Base-by-base conservation (phyloP, 2,329 filamentous ascomycete species). In the Tolypocladium inflatum region DNA sequence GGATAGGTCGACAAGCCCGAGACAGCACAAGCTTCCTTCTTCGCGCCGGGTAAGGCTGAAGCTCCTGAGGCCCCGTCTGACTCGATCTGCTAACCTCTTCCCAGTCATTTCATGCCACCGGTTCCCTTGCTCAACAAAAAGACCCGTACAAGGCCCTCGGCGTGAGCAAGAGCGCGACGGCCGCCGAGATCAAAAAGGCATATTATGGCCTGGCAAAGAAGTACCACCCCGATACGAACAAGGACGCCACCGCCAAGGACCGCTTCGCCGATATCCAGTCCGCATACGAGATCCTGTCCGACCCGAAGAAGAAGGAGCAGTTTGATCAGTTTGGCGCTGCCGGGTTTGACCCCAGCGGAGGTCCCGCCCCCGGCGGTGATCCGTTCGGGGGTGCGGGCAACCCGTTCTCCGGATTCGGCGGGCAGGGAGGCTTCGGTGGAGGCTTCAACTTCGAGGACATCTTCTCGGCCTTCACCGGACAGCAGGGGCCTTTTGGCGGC, bases 161-260 rank as follows among this genome's bases (percentile, higher is more conserved):
- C 17, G 90, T 99, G 37, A 79, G 79, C 67, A 96, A 93, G 72
- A 81, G 75, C 61, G 90, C 94, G n/a, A 86, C 90, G 1, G 78
- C 91, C 3, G 79, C 85, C 60, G 93, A 97, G 41, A 97, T 99
- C 71, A 99, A 99, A 73, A 97, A 97, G 73, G 92, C 94, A 3
- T 99, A 99, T 78, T 99, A 99, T 71, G 90, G 92, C 55, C 80
- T 97, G 59, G 94, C 94, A 23, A 99, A 99, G 75, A 99, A 97
- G 70, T 99, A 85, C 71, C 94, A 99, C 68, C 94, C 94, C 10
- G 94, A 99, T 71, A 97, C 94, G 41, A 99, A 97, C 80, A 97
- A 97, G 73, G 94, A 97, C 65, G 73, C 90, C 3, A 82, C 79
- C n/a, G 92, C 94, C 41, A 97, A 97, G 72, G 94, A 97, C 67